Base-by-base conservation (phyloP, 139 green algal species). In the Picochlorum sp. region DNA sequence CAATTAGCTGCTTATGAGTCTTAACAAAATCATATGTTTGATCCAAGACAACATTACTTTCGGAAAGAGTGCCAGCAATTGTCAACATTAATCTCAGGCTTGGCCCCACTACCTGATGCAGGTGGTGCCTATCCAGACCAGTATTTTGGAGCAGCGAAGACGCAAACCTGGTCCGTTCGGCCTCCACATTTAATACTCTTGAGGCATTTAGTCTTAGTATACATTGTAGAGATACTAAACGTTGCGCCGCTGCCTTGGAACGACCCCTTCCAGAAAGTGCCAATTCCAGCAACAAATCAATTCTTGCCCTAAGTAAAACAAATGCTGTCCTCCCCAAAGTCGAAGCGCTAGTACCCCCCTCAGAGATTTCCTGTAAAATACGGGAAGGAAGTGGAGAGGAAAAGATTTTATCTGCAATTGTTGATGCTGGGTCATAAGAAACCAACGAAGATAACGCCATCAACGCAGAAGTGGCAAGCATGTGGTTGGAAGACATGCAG, bases 261-360 rank as follows among this genome's bases (percentile, higher is more conserved):
- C 9, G 51, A 53, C 57, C 24, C 12, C 9, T 39, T 22, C 33
- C 75, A 13, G 80, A 61, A 31, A 69, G 41, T 22, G 65, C 65
- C 49, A 88, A 70, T 10, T 53, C 41, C 51, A 83, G 64, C 60
- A 90, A 72, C 68, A 89, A 72, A 20, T 60, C 59, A 16, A 90
- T 68, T 74, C 80, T 68, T 12, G 75, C 74, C 69, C 88, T 73
- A 5, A 75, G 29, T 53, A 84, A 72, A 18, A 73, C 55, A 44
- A 83, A 39, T 18, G 57, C 32, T 7, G 41, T 37, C 40, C 58
- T 49, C 22, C 54, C 54, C 16, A 18, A 43, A 0, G 55, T 50
- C 24, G 61, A 37, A 18, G 61, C 50, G 54, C 72, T 58, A n/a
- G 49, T 29, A 20, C 78, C 64, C 36, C 61, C 49, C 16, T 51